Evolutionary conservation across 257 asterid species (phyloP).

Genomic region (Hygrophila difformis): DNA sequence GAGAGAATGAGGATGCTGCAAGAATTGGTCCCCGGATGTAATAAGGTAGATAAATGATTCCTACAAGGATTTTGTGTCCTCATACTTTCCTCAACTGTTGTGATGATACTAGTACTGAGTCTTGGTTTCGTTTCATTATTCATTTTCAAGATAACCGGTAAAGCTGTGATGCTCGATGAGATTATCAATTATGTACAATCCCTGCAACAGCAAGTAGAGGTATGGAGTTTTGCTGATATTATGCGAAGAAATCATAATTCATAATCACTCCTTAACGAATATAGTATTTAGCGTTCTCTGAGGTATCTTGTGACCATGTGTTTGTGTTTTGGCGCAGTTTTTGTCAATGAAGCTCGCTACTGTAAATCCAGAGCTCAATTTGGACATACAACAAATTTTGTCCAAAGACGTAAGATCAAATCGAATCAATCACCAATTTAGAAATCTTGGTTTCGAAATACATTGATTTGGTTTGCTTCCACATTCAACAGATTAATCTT

Average conservation of each 20-base stretch:
- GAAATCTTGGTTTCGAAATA: too few relatives aligned
- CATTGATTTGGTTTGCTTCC: background rate
- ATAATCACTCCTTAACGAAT: too few relatives aligned
- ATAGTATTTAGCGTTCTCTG: too few relatives aligned
- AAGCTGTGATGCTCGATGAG: conserved; percentile 93
- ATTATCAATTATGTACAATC: conserved; percentile 81
- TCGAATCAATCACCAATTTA: too few relatives aligned
- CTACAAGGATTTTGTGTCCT: too few relatives aligned
- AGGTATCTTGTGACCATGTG: background rate
- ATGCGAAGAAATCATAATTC: too few relatives aligned
- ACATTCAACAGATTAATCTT: conserved; percentile 34
- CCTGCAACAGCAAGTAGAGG: conserved; percentile 64
- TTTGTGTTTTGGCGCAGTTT: conserved; percentile 33
- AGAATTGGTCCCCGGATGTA: too few relatives aligned
- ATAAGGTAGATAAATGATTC: too few relatives aligned
- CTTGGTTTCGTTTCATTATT: too few relatives aligned
- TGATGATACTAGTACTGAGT: too few relatives aligned
- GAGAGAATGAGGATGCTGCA: too few relatives aligned
- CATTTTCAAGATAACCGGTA: conserved; percentile 37
- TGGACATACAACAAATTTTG: conserved; percentile 32
- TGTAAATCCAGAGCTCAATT: conserved; percentile 50
- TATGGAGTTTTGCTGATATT: conserved; percentile 12
- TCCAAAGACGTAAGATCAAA: conserved; percentile 41
- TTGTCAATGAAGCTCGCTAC: conserved; percentile 63
- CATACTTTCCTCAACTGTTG: too few relatives aligned